Evolutionary conservation across 2,329 filamentous ascomycete species (phyloP), one percentile per base, ranked within the genome.

Genomic region (Trichophyton schoenleinii): DNA sequence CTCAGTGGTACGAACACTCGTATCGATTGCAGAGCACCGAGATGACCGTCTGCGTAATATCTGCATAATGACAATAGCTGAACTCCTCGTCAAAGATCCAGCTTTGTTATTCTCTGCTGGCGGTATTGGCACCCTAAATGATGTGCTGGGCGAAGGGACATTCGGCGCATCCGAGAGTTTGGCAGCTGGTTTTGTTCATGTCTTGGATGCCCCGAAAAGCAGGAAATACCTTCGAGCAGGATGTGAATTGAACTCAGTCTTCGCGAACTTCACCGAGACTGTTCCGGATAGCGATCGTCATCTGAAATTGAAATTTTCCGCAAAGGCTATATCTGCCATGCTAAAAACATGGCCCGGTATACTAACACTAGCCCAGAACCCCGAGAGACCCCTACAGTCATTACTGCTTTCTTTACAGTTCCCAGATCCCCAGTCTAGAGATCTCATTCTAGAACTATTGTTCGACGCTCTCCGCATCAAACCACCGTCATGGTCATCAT

Each of bases 261-360:
- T 99, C 70, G 91, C 91, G 1, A 86, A 89, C 15, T 97, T 99
- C 69, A 99, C 94, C 0, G 94, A 97, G 71, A 87, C 89, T 18
- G 74, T 81, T 53, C 73, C 78, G 2, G 76, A 79, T 42, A 79
- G 80, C 61, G 73, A 80, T 18, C 79, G 83, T 64, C 83, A 83
- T 68, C 83, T 86, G 57, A 81, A 80, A 64, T 73, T 97, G 59
- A 94, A 91, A 70, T 88, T 91, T 59, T 96, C 94, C 67, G 88
- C 91, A 8, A 91, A 89, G 69, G 90, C 95, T n/a, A 91, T 99
- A 62, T 84, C 90, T n/a, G 85, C 87, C 13, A 86, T 96, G 66
- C 78, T 99, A 67, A 92, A 90, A 71, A 94, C 90, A 59, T 99
- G 95, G 94, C 87, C 94, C 7, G 94, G 94, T 4, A 79, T 99